Evolutionary conservation across 371 early-diverging fungal genomes (phyloP), one percentile per base, ranked within the genome.

Genomic region (Actinomortierella ambigua): DNA sequence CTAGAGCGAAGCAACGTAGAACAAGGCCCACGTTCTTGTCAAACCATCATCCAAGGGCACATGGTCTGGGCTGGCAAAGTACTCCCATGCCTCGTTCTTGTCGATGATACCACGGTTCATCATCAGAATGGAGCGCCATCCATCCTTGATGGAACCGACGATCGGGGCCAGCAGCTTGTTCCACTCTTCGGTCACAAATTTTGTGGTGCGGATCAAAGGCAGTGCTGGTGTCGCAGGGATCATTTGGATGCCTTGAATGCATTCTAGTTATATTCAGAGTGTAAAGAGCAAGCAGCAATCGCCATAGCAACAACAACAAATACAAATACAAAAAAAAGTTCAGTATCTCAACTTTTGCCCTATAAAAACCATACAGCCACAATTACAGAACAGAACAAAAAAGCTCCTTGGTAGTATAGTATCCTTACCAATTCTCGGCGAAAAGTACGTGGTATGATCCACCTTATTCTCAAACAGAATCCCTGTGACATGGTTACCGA

Each of bases 211-310:
- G 15, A 82, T 69, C 56, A 80, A 57, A 0, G 78, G 77, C 29
- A 84, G 59, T 1, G 85, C 86, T 2, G 93, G 92, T 17, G 92
- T 92, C 64, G 90, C 89, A 0, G 93, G 92, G 23, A 93, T 70
- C 78, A 89, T 88, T 59, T 91, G 93, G 59, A 93, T 93, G 9
- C 93, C 90, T 65, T 88, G 89, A 48, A 93, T 90, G 54, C 67
- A 93, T 68, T 92, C 88, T 82, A 60, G 11, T 27, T 28, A 29
- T 15, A 48, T 46, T 13, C 17, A 40, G 34, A 53, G 43, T 9
- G 20, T 29, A n/a, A 2, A 34, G 14, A 23, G 0, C 14, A 27
- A 26, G 11, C 2, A 27, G 20, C 13, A 20, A 26, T 14, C 0
- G 14, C n/a, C 23, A 24, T 23, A 6, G 18, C 43, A 43, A 18